Conservation (phyloP, 2,329 filamentous ascomycete species). For the Apiospora pterosperma region DNA sequence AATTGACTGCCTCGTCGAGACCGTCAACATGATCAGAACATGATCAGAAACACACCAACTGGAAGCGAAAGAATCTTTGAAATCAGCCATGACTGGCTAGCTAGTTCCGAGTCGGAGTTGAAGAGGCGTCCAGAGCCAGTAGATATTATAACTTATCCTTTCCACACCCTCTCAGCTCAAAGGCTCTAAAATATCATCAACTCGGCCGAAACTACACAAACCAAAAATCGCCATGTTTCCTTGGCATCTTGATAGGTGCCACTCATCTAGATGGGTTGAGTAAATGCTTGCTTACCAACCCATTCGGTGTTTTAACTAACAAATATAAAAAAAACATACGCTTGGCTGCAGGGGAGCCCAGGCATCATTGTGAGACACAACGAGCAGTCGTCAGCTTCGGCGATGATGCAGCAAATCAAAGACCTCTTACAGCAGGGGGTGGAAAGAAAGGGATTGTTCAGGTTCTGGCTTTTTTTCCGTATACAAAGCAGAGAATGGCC, state of each 20-base stretch:
- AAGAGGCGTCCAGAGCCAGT: background rate
- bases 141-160: background rate
- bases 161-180: background rate
- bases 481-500: background rate
- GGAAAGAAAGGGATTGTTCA: background rate
- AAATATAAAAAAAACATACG: background rate
- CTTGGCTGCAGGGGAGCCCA: background rate
- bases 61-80: background rate
- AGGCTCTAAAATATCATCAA: background rate
- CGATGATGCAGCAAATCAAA: slow-evolving; percentile 4
- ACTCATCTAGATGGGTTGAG: background rate
- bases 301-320: background rate
- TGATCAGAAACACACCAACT: background rate
- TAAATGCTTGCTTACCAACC: background rate
- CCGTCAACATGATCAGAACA: background rate
- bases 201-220: background rate
- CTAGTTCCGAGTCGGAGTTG: background rate
- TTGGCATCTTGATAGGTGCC: background rate
- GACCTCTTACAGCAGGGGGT: background rate
- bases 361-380: background rate
- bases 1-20: background rate
- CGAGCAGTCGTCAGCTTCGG: background rate
- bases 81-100: background rate
- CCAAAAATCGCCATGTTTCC: background rate
- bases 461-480: background rate